Base-by-base conservation (phyloP, 2,329 filamentous ascomycete genomes). In the Paecilomyces sp. region DNA sequence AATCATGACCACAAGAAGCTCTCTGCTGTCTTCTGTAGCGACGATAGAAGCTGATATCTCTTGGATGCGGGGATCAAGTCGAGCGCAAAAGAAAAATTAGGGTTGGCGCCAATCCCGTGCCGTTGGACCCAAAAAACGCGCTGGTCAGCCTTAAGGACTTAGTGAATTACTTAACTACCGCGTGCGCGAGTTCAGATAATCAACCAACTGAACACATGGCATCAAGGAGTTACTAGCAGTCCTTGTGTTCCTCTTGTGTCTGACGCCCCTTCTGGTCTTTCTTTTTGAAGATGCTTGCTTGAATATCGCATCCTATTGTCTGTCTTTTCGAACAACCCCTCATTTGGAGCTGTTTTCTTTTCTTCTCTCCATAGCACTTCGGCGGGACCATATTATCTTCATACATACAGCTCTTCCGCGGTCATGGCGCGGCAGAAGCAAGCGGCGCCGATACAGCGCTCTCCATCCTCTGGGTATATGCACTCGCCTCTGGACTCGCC, bases 351-450 rank as follows among this genome's bases (percentile, higher is more conserved):
- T 24, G 7, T 53, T 15, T 18, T 11, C 51, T 53, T 53, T 3
- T 57, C 36, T 53, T 47, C 25, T 18, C 50, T 34, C 8, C 58
- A 54, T 8, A 11, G 24, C 4, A 13, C 3, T n/a, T 6, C 12
- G 22, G 22, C 22, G 22, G 22, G 22, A 22, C 18, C 31, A 3
- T 54, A 13, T 4, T 58, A 25, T 61, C 59, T 53, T 47, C 18
- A 47, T 47, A n/a, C 41, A 47, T 47, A 47, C 41, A 47, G 41
- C n/a, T 18, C 22, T 5, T 47, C 41, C 41, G n/a, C 41, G 1
- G 41, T 64, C 64, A 91, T 92, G 89, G 88, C 88, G 61, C 85
- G 88, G 68, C 83, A 82, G 58, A 91, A 92, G 76, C 87, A 90
- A 75, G 78, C 83, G 47, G 79, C 78, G 55, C 86, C 89, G 9